Evolutionary conservation across 2,329 filamentous ascomycete genomes (phyloP).

Genomic region (Penicillium sp.): DNA sequence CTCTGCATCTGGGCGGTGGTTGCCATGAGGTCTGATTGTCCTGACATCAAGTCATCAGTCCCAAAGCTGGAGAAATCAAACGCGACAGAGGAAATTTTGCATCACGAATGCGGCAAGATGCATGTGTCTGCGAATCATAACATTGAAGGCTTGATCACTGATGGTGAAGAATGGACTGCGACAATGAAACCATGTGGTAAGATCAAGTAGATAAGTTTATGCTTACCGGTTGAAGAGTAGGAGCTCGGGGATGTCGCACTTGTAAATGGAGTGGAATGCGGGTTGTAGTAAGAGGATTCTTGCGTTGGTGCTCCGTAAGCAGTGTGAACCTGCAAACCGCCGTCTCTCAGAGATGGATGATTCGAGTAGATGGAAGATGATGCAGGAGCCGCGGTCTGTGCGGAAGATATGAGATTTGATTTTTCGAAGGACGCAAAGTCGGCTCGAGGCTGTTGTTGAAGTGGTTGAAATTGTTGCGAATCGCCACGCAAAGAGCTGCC

Average conservation of each 20-base stretch:
- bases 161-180: too few species aligned
- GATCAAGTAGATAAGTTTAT: neutral
- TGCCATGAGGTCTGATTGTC: slow-evolving; percentile 65
- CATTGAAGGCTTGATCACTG: too few species aligned
- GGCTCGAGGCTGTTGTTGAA: slow-evolving; percentile 26
- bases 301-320: slow-evolving; percentile 64
- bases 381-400: slow-evolving; percentile 46
- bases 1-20: slow-evolving; percentile 59
- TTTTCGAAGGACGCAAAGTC: slow-evolving; percentile 25
- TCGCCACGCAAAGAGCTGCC: slow-evolving; percentile 25
- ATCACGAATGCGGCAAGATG: too few species aligned
- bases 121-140: too few species aligned
- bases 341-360: slow-evolving; percentile 29
- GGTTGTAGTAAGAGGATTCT: slow-evolving; percentile 68
- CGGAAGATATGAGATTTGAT: slow-evolving; percentile 54
- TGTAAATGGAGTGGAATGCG: slow-evolving; percentile 76
- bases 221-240: slow-evolving; percentile 81
- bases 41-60: slow-evolving; percentile 42
- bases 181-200: too few species aligned
- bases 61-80: too few species aligned
- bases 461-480: slow-evolving; percentile 25
- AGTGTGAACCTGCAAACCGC: slow-evolving; percentile 47
- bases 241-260: slow-evolving; percentile 73
- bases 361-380: slow-evolving; percentile 28
- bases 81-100: too few species aligned